Base-by-base conservation (phyloP, 495 filamentous ascomycete species). In the Tuber brumale region DNA sequence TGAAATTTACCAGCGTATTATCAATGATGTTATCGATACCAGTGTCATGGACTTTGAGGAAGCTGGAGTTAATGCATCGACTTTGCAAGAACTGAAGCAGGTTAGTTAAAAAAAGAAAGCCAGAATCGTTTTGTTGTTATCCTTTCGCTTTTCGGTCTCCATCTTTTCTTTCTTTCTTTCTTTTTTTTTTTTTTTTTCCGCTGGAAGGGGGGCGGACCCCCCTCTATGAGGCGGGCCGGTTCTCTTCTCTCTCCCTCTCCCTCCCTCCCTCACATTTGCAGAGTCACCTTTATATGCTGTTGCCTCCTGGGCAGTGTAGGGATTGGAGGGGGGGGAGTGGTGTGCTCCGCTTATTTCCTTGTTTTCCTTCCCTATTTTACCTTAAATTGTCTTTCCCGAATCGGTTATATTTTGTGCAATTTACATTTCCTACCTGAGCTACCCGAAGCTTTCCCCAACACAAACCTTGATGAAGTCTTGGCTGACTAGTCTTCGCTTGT, bases 21-120 rank as follows among this genome's bases (percentile, higher is more conserved):
- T 99, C 85, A 87, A 92, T 76, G 94, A 95, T 84, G 94, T 98
- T 76, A 91, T 97, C 83, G 89, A 92, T 76, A 88, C 89, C 74
- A 97, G 94, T 82, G 89, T 93, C 84, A 91, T 95, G 81, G 94
- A 97, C 84, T 98, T 99, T 85, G 96, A 99, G 84, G 95, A 98
- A 84, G 92, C 91, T 81, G 96, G 96, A 78, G 92, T 98, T 76
- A 93, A 95, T 76, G 92, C 93, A 83, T 86, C 89, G 79, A 93
- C 93, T 70, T 87, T 99, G 80, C 87, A 92, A 76, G 93, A 97
- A 83, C 86, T 99, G 88, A 90, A 88, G 84, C 87, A 89, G 87
- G 95, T 98, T 84, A 89, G 80, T 73, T 71, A 71, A 48, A 70
- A 71, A 71, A 71, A 71, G 16, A 44, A 31, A 90, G 86, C 77